Evolutionary conservation across 441 rosid genomes (phyloP), one percentile per base, ranked within the genome.

Genomic region (Gossypium laxum): DNA sequence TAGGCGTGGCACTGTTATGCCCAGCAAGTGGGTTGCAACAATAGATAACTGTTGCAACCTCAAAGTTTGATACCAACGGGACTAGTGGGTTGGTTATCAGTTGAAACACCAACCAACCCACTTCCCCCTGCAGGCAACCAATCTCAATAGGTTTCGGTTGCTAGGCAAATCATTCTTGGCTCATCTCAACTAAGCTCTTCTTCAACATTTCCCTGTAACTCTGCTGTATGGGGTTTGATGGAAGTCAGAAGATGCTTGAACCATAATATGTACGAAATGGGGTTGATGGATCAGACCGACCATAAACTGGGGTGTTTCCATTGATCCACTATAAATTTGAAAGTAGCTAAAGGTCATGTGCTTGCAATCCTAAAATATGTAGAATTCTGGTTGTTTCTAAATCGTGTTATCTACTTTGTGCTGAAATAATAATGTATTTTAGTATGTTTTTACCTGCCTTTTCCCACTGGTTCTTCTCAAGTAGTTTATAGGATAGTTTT

Each of bases 141-240:
- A 78, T 24, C 22, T 6, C 56, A 52, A 32, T 3, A 72, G 56
- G 73, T 75, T 77, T 79, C 41, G 75, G 78, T 61, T 21, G 38
- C 73, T 81, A 83, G 98, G 98, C 98, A 91, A 91, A 55, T 89
- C 98, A 89, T 91, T 87, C 92, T 92, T 92, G 98, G 97, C 98
- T 91, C 90, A 77, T 18, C 17, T 21, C 61, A 72, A 34, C 66
- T 59, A 57, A 77, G 84, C 86, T 65, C 64, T 38, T 70, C 74
- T 70, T 51, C 70, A 17, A 6, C 22, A 51, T 17, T 5, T 76
- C 28, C 66, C 17, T 18, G 69, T 60, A 47, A 65, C 74, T 51
- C 18, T 22, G 73, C 62, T 10, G 75, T 62, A 28, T 7, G 6
- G 63, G 75, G 18, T 4, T 69, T 69, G 78, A 70, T 67, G 61